Percentiles rank a stretch among this genome's conserved stretches.
phyloP scores from a whole-genome alignment of 2,329 filamentous ascomycete genomes.

The Chaetomiaceae sp. region DNA sequence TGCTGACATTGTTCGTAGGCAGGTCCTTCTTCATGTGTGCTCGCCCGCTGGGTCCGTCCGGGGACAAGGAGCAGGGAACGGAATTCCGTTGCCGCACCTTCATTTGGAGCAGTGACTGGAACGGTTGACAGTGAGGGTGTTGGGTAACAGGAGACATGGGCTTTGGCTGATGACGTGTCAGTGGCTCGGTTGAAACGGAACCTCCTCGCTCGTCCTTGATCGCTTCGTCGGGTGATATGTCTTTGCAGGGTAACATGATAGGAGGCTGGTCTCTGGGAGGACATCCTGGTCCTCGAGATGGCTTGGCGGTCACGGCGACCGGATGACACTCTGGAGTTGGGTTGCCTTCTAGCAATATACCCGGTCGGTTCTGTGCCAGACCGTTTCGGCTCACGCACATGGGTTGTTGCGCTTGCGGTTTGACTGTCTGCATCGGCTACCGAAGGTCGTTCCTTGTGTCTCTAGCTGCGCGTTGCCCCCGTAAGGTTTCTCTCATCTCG shows the following conservation, averaged over 20 bases:
- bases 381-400: no score
- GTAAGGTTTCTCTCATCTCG: no score
- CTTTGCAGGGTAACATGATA: neutral
- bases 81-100: slow-evolving; percentile 88
- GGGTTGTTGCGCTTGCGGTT: no score
- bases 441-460: no score
- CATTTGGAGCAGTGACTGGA: slow-evolving; percentile 61
- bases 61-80: slow-evolving; percentile 74
- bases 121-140: slow-evolving; percentile 20
- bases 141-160: neutral
- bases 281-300: no score
- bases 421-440: no score
- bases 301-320: no score
- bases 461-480: no score
- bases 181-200: neutral
- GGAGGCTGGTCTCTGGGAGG: neutral
- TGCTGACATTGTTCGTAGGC: slow-evolving; percentile 31
- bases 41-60: slow-evolving; percentile 75
- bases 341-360: no score
- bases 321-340: no score
- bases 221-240: neutral
- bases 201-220: neutral
- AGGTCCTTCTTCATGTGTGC: slow-evolving; percentile 59
- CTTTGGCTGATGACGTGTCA: neutral
- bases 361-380: no score